Base-by-base conservation (phyloP, 2,329 filamentous ascomycete species). In the Alternaria ventricosa region DNA sequence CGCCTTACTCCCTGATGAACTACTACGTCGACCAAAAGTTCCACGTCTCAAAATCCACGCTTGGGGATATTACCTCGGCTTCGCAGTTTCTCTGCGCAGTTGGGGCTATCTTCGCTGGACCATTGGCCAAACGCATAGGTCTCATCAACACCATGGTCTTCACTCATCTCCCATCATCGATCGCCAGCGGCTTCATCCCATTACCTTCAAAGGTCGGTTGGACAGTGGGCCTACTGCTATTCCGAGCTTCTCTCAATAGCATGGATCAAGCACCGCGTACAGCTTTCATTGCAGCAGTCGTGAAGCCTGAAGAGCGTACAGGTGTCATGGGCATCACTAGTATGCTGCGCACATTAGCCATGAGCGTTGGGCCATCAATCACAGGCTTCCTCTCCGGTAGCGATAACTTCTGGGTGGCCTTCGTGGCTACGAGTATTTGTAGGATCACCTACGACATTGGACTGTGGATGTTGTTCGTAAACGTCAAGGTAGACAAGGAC, bases 281-380 rank as follows among this genome's bases (percentile, higher is more conserved):
- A 1, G 89, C 89, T 0, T 87, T 92, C 61, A 90, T 92, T 54
- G 88, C 89, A 1, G 88, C 88, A 0, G 87, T 90, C 0, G 89
- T 91, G 3, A 86, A 84, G 65, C 86, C 88, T 0, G 85, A 87
- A 57, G 89, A 92, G 76, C 82, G 89, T 2, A 92, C 89, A 0
- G 89, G 88, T 0, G 88, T 89, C n/a, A 89, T 91, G 87, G 89
- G 89, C 12, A 89, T 92, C 68, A 90, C 88, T 0, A 83, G 81
- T 50, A 87, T 88, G 72, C 63, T 90, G 27, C 82, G 88, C 7
- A 91, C 88, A 0, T 71, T 91, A 11, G 87, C 88, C 0, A 84
- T 87, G 64, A 88, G 72, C 82, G 61, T 73, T 0, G 77, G 77
- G 84, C 79, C 79, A 11, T 71, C 68, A 2, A 68, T 81, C 7